Evolutionary conservation across 2,329 filamentous ascomycete genomes (phyloP).

Genomic region (Camillea tinctor): DNA sequence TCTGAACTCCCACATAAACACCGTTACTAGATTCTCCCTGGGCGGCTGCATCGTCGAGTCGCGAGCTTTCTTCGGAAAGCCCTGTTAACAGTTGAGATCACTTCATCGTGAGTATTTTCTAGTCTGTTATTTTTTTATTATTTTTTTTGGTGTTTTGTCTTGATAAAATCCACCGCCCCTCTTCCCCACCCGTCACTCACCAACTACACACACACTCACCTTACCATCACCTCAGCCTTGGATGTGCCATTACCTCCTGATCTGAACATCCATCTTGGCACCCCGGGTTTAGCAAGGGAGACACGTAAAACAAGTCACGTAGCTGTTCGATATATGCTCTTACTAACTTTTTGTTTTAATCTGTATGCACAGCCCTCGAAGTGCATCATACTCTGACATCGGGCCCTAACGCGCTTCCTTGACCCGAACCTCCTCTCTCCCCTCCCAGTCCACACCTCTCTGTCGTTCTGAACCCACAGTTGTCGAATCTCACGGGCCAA

Average conservation of each 20-base stretch:
- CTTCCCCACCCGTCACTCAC: background rate
- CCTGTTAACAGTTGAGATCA: conserved; percentile 37
- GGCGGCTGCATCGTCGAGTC: conserved; percentile 18
- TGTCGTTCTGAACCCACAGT: conserved; percentile 23
- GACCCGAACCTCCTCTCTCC: conserved; percentile 15
- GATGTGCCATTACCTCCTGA: background rate
- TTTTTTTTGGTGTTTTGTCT: conserved; percentile 10
- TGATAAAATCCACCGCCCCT: background rate
- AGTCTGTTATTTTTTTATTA: conserved; percentile 6
- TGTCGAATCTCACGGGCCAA: conserved; percentile 38
- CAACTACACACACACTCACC: background rate
- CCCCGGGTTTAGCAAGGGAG: background rate
- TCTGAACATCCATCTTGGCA: conserved; percentile 9
- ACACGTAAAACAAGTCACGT: background rate
- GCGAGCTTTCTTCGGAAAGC: conserved; percentile 24
- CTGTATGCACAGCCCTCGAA: conserved; percentile 26
- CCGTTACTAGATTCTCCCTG: conserved; percentile 22
- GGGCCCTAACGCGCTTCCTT: conserved; percentile 23
- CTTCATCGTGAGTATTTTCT: conserved; percentile 39
- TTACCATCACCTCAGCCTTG: background rate
- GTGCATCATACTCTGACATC: conserved; percentile 30
- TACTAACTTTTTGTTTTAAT: conserved; percentile 16
- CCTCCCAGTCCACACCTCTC: conserved; percentile 17
- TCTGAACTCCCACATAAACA: conserved; percentile 16
- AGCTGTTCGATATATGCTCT: conserved; percentile 4